These are phyloP conservation scores for Benincasa hispida DNA, from an alignment of 306 rosid species.

Conservation along the genomic window DNA sequence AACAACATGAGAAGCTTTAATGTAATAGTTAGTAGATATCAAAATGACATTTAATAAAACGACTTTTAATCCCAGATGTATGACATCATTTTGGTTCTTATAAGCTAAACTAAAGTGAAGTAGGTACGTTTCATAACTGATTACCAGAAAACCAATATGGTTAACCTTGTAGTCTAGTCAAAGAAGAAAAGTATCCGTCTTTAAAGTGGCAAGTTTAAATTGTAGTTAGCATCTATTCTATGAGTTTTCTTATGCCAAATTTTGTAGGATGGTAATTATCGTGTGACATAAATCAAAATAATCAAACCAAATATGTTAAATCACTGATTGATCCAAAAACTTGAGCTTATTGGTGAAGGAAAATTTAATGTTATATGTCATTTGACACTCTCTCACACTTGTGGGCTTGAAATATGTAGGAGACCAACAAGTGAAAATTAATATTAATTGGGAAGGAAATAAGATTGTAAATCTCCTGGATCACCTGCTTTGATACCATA, in stretches of 20 bases:
- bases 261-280: neutral
- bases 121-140: neutral
- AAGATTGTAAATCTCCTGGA: too few relatives aligned
- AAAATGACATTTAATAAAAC: neutral
- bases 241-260: neutral
- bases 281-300: neutral
- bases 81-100: neutral
- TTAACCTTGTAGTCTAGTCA: neutral
- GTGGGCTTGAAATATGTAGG: too few relatives aligned
- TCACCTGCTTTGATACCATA: too few relatives aligned
- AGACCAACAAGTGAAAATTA: too few relatives aligned
- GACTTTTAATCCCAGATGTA: neutral
- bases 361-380: too few relatives aligned
- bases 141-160: neutral
- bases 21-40: neutral
- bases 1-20: too few relatives aligned
- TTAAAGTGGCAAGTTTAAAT: neutral
- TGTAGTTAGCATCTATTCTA: neutral
- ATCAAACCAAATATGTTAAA: neutral
- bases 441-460: too few relatives aligned
- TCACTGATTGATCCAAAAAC: too few relatives aligned
- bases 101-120: neutral
- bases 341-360: too few relatives aligned
- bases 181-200: neutral
- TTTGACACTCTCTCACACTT: too few relatives aligned